Conservation (phyloP, 1,284 basidiomycete genomes). For the Pseudozyma sp. region DNA sequence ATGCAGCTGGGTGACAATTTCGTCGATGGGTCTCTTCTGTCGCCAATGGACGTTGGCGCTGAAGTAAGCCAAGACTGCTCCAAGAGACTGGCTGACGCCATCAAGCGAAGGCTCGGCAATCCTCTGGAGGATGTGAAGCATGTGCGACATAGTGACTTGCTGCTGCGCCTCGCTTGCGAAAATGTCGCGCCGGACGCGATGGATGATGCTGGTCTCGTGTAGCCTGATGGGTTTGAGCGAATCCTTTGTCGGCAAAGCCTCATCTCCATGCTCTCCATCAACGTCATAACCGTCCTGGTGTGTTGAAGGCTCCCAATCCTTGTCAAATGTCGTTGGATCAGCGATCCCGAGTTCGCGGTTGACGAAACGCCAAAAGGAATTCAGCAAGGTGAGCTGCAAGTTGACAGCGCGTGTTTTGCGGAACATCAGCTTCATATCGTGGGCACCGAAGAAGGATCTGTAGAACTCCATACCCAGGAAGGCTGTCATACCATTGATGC, state of each 20-base stretch:
- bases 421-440: constrained; percentile 65
- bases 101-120: constrained; percentile 68
- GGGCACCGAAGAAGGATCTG: constrained; percentile 69
- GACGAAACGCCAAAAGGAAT: constrained; percentile 41
- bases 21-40: constrained; percentile 54
- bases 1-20: constrained; percentile 43
- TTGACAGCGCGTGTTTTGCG: constrained; percentile 30
- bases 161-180: constrained; percentile 69
- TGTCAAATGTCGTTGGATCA: constrained; percentile 21
- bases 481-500: constrained; percentile 36
- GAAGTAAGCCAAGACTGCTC: constrained; percentile 67
- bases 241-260: constrained; percentile 58
- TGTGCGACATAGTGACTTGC: constrained; percentile 71
- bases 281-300: constrained; percentile 25
- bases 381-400: constrained; percentile 37
- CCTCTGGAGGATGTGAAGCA: constrained; percentile 72
- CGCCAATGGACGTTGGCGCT: constrained; percentile 62
- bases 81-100: constrained; percentile 68
- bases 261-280: constrained; percentile 59
- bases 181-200: constrained; percentile 70
- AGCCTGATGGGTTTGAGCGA: constrained; percentile 68
- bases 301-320: constrained; percentile 19
- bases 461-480: constrained; percentile 70
- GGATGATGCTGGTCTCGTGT: constrained; percentile 49
- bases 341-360: constrained; percentile 27